A percentile compares a stretch with the other conserved stretches of the same genome.
These are phyloP conservation scores for Bidens hawaiensis DNA, from an alignment of 140 eudicot species.

Conservation along the genomic window DNA sequence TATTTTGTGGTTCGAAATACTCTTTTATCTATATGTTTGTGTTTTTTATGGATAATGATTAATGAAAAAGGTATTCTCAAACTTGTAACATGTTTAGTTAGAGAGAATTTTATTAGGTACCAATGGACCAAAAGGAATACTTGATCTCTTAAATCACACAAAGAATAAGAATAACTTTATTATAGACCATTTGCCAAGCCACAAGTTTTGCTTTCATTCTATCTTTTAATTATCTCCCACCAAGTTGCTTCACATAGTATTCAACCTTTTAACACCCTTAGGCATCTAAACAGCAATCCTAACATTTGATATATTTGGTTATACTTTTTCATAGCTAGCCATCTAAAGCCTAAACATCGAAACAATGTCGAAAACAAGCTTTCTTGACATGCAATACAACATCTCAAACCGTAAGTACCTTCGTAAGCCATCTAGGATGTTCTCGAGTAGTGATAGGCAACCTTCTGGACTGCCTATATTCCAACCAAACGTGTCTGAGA, in stretches of 20 bases:
- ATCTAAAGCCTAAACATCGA: conserved; percentile 2
- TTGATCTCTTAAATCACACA: conserved; percentile 33
- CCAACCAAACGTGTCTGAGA: conserved; percentile 49
- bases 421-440: conserved; percentile 55
- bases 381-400: conserved; percentile 74
- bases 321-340: neutral
- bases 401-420: conserved; percentile 51
- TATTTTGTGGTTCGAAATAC: neutral
- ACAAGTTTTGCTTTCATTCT: conserved; percentile 13
- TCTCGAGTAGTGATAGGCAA: conserved; percentile 47
- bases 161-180: conserved; percentile 37
- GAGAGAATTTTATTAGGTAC: neutral
- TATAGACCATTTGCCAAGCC: conserved; percentile 21
- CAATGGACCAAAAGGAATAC: conserved; percentile 19
- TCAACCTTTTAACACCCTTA: conserved; percentile 15
- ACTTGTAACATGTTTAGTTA: neutral
- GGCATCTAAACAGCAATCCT: conserved; percentile 22
- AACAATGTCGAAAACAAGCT: conserved; percentile 53
- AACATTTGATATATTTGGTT: neutral
- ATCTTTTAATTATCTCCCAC: conserved; percentile 21
- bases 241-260: conserved; percentile 24
- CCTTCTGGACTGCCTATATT: conserved; percentile 38
- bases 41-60: neutral
- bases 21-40: neutral
- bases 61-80: neutral